phyloP scores from a whole-genome alignment of 1,284 basidiomycete species.

The Ustilago loliicola region DNA sequence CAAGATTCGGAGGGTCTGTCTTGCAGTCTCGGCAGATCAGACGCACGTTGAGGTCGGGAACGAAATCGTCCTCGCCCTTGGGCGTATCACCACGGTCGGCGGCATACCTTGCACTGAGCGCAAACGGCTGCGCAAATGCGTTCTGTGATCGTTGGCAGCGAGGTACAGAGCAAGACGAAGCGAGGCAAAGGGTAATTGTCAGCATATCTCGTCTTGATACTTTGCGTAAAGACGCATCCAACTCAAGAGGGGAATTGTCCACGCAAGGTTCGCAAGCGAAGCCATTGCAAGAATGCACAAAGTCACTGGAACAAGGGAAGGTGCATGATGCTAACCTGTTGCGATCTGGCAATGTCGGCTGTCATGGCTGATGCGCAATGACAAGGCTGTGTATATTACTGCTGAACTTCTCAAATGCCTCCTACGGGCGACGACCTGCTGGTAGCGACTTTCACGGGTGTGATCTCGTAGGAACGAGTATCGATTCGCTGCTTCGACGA shows the following conservation, averaged over 20 bases:
- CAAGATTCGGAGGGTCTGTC: conserved; percentile 90
- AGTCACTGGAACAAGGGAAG: background rate
- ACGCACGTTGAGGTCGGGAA: conserved; percentile 65
- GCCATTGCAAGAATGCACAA: background rate
- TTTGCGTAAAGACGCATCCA: background rate
- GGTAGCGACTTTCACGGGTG: background rate
- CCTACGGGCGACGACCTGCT: conserved; percentile 25
- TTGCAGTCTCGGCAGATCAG: conserved; percentile 87
- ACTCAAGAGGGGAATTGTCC: background rate
- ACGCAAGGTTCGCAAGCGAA: no score
- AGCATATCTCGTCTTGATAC: background rate
- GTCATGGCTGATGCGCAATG: conserved; percentile 35
- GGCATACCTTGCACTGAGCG: conserved; percentile 63
- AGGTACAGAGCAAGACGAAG: background rate
- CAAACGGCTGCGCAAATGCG: conserved; percentile 61
- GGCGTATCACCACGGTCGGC: conserved; percentile 60
- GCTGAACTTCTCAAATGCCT: conserved; percentile 40
- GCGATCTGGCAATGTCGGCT: conserved; percentile 45
- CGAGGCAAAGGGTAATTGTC: conserved; percentile 4
- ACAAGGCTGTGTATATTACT: conserved; percentile 10
- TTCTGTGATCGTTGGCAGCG: conserved; percentile 22
- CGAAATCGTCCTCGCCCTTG: conserved; percentile 61
- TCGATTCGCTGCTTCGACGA: background rate
- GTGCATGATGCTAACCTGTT: conserved; percentile 30
- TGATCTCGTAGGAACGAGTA: background rate